phyloP scores from a whole-genome alignment of 2,329 filamentous ascomycete genomes.

The Knoxdaviesia proteae region DNA sequence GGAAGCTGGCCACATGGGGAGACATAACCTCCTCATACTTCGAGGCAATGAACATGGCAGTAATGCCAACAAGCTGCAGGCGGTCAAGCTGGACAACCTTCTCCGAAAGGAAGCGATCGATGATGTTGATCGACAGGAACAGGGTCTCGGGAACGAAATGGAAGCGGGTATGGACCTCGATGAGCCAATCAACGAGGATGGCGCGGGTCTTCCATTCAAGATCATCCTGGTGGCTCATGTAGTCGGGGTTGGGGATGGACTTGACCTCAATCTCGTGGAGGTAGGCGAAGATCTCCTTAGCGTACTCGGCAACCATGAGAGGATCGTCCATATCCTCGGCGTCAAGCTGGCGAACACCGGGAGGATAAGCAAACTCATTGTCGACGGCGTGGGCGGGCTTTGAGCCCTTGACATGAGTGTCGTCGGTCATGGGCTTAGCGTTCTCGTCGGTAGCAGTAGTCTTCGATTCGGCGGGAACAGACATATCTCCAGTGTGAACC shows the following conservation, averaged over 20 bases:
- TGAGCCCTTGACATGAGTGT: too few species aligned
- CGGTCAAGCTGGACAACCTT: slow-evolving; percentile 94
- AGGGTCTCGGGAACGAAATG: slow-evolving; percentile 87
- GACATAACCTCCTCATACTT: slow-evolving; percentile 98
- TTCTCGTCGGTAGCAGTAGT: slow-evolving; percentile 11
- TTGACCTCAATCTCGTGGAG: slow-evolving; percentile 66
- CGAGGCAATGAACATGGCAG: slow-evolving; percentile 97
- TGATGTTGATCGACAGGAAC: slow-evolving; percentile 93
- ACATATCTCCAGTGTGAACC: slow-evolving; percentile 16
- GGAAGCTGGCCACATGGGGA: slow-evolving; percentile 91
- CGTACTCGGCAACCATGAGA: slow-evolving; percentile 94
- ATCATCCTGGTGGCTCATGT: slow-evolving; percentile 88
- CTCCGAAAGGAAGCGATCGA: slow-evolving; percentile 87
- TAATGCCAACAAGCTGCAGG: slow-evolving; percentile 88
- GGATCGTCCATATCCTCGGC: slow-evolving; percentile 80
- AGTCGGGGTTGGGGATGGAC: slow-evolving; percentile 67
- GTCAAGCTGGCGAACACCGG: slow-evolving; percentile 47
- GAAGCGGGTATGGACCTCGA: slow-evolving; percentile 95
- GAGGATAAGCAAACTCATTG: slow-evolving; percentile 9
- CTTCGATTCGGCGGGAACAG: slow-evolving; percentile 7
- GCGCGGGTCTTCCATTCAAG: slow-evolving; percentile 98
- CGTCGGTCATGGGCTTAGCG: slow-evolving; percentile 9
- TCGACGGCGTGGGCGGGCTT: slow-evolving; percentile 6
- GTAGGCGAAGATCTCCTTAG: slow-evolving; percentile 93
- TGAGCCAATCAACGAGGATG: slow-evolving; percentile 93